A percentile compares a stretch with the other conserved stretches of the same genome.
These are phyloP conservation scores for Puccinia horiana DNA, from an alignment of 1,284 basidiomycete genomes.

Conservation along the genomic window DNA sequence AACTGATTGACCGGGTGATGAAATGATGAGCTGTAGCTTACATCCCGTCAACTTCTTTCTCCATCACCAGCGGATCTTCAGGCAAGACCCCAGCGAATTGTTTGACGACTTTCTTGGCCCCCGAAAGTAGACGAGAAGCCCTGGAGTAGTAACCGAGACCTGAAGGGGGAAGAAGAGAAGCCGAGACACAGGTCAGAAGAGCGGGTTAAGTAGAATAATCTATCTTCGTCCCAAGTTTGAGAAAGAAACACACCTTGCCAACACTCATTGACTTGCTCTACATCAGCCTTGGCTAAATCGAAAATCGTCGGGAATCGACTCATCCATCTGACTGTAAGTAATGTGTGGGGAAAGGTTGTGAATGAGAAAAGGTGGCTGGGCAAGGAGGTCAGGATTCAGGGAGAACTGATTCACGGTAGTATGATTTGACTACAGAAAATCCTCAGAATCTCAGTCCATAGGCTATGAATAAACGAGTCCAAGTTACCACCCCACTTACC, in stretches of 20 bases:
- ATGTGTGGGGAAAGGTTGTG: not conserved
- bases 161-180: not conserved
- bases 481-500: conserved; percentile 7
- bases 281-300: conserved; percentile 70
- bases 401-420: conserved; percentile 26
- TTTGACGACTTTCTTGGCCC: conserved; percentile 73
- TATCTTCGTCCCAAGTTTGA: not conserved
- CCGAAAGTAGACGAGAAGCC: conserved; percentile 74
- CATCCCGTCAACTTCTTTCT: conserved; percentile 82
- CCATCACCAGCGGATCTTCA: conserved; percentile 74
- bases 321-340: conserved; percentile 60
- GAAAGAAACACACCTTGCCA: conserved; percentile 64
- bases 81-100: conserved; percentile 74
- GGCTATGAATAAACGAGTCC: not conserved
- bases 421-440: conserved; percentile 34
- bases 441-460: not conserved
- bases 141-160: conserved; percentile 87
- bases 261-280: conserved; percentile 79
- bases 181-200: not conserved
- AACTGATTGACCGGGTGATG: not conserved
- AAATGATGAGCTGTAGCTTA: not conserved
- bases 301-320: conserved; percentile 72
- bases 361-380: not conserved
- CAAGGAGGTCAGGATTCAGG: not conserved
- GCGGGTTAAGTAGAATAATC: not conserved